phyloP scores from a whole-genome alignment of 2,329 filamentous ascomycete species.

The Cladosporium sphaerospermum region DNA sequence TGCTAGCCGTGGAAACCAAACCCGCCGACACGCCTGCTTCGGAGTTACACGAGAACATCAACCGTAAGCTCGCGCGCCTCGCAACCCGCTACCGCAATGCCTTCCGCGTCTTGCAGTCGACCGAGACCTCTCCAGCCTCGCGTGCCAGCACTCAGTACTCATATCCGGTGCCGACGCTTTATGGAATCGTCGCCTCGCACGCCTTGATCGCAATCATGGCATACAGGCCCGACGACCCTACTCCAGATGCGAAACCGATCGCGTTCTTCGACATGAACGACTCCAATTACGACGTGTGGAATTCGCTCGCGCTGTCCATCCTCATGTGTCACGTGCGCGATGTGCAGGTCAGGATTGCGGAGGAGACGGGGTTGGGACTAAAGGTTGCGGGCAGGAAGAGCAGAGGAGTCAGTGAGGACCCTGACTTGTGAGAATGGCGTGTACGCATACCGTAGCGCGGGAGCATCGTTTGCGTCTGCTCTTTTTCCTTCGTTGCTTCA shows the following conservation, averaged over 20 bases:
- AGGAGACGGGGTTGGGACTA: conserved; percentile 27
- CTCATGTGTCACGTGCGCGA: conserved; percentile 49
- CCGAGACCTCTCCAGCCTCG: conserved; percentile 22
- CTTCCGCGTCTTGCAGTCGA: conserved; percentile 25
- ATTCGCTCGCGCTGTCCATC: conserved; percentile 51
- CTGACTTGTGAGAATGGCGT: not conserved
- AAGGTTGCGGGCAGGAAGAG: conserved; percentile 1
- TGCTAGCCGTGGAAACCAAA: conserved; percentile 42
- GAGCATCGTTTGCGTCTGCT: not conserved
- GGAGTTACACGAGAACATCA: conserved; percentile 34
- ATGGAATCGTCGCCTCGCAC: conserved; percentile 49
- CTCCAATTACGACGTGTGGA: conserved; percentile 54
- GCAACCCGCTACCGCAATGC: conserved; percentile 38
- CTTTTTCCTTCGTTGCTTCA: not conserved
- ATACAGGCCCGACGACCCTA: conserved; percentile 37
- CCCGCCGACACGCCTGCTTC: conserved; percentile 34
- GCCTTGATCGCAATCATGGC: conserved; percentile 49
- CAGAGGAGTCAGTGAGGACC: conserved; percentile 4
- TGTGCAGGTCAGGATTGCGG: conserved; percentile 41
- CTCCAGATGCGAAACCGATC: conserved; percentile 29
- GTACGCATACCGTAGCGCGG: too few species aligned
- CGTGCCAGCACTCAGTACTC: conserved; percentile 16
- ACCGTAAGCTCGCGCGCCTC: conserved; percentile 39
- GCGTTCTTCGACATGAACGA: conserved; percentile 50
- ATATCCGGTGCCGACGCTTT: conserved; percentile 43